Base-by-base conservation (phyloP, 768 basidiomycete genomes). In the Panus rudis region DNA sequence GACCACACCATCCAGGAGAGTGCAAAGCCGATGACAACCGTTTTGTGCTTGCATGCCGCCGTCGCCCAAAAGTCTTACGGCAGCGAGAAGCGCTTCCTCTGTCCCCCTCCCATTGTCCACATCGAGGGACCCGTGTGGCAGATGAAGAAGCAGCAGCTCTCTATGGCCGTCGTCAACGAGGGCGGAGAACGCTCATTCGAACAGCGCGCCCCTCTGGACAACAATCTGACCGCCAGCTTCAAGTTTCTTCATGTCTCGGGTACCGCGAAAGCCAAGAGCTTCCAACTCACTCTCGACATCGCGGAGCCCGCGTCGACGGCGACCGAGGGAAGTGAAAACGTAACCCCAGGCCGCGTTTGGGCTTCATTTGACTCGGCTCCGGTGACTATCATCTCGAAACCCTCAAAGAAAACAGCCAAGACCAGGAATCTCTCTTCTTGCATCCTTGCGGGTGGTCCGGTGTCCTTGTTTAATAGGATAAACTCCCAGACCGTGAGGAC, bases 31-130 rank as follows among this genome's bases (percentile, higher is more conserved):
- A 90, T 92, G 89, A 91, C 89, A 27, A 91, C 88, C 28, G 86
- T 92, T 24, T 78, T 90, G 48, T 91, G 87, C 52, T 72, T 92
- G 41, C 92, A 94, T 57, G 90, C 92, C 20, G 89, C 88, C 24
- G 90, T 92, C 39, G 92, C 90, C 2, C 92, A 96, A 68, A 96
- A 96, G 67, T 92, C 90, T 10, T 96, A 96, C 59, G 90, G 90
- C 40, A 90, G 84, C 62, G 92, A 96, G 68, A 92, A 93, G 63
- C 84, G 92, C 45, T 92, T 93, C 59, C 76, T 97, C 27, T 91
- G 88, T 56, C 92, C 92, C 7, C 92, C 92, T 3, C 92, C 92
- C 7, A 79, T 94, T 45, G 89, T 97, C 23, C 87, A 90, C 52
- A 89, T 93, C 51, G 87, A 91, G 55, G 90, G 91, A 16, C 87